Evolutionary conservation across 495 filamentous ascomycete genomes (phyloP), one percentile per base, ranked within the genome.

Genomic region (Oleoguttula mirabilis): DNA sequence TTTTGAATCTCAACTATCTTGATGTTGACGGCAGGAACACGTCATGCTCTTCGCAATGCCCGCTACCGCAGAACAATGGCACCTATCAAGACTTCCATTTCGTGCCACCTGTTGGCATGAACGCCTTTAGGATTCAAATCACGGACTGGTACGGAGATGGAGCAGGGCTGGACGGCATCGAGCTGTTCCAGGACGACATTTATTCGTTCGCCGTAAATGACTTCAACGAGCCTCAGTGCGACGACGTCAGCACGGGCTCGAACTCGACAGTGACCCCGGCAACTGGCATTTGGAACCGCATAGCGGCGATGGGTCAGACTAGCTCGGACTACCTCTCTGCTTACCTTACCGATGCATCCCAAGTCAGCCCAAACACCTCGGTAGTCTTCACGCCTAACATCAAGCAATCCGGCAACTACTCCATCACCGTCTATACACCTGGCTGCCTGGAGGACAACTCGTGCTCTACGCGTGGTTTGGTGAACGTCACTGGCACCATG

Each of bases 1-100:
- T 96, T 56, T 85, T 96, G 82, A 95, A 96, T 59, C 71, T 98
- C 50, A 94, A 87, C 27, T 95, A 86, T 49, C 80, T 73, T 33
- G 84, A 94, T 56, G 75, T 81, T 0, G 68, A 62, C 1, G 79
- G 80, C 0, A 72, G 74, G 1, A 62, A 75, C 31, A 63, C 64
- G 21, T 71, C 66, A 35, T 98, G 90, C 61, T 83, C 87, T 25
- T 74, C 72, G 36, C 65, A 70, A 47, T 99, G 90, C 48, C 80
- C 85, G 6, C 71, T 99, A 41, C 82, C 84, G 37, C 65, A 72
- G 47, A 70, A 77, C 56, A 55, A 72, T 19, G 66, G 57, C 34
- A 63, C 71, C 33, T 86, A 75, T 41, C 85, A 94, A 58, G 90
- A 99, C 47, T 99, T 96, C 60, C 67, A 70, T 33, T 90, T 99